A percentile compares a stretch with the other conserved stretches of the same genome.
Evolutionary conservation across 768 basidiomycete species (phyloP).

Genomic region (Paxillus rubicundulus): DNA sequence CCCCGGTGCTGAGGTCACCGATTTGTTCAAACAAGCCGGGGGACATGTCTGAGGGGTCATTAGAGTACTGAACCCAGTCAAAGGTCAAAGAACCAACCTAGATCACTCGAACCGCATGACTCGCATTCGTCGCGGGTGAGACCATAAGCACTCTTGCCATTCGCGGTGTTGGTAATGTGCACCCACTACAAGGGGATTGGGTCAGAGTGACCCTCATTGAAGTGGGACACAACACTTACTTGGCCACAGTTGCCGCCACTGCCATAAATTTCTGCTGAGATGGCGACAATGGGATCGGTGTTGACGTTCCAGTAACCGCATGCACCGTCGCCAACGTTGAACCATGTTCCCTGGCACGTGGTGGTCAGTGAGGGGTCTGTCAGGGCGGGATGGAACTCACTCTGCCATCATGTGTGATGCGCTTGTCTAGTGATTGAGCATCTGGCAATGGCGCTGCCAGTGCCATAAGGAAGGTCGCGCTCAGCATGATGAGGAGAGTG

Average conservation of each 20-base stretch:
- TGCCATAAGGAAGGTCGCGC: constrained; percentile 40
- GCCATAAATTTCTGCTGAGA: constrained; percentile 53
- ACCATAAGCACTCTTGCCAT: constrained; percentile 48
- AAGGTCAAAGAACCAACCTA: constrained; percentile 45
- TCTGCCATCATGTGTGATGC: constrained; percentile 51
- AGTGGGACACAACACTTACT: constrained; percentile 36
- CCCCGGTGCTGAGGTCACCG: constrained; percentile 45
- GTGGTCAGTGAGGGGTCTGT: constrained; percentile 3
- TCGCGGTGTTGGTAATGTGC: constrained; percentile 56
- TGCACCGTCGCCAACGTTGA: constrained; percentile 56
- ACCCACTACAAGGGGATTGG: constrained; percentile 45
- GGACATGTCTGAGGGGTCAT: constrained; percentile 56
- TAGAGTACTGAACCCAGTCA: constrained; percentile 4
- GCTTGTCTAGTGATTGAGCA: constrained; percentile 43
- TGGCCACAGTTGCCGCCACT: constrained; percentile 57
- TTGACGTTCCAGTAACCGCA: constrained; percentile 54
- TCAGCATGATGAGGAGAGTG: constrained; percentile 37
- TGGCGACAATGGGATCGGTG: constrained; percentile 59
- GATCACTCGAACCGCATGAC: constrained; percentile 47
- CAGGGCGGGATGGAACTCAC: constrained; percentile 37
- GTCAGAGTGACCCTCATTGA: constrained; percentile 6
- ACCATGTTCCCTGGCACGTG: constrained; percentile 62
- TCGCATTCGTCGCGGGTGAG: constrained; percentile 57
- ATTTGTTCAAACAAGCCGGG: constrained; percentile 56
- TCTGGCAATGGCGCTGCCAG: constrained; percentile 38